These are phyloP conservation scores for Mallotus repandus DNA, from an alignment of 441 rosid genomes.

Conservation along the genomic window DNA sequence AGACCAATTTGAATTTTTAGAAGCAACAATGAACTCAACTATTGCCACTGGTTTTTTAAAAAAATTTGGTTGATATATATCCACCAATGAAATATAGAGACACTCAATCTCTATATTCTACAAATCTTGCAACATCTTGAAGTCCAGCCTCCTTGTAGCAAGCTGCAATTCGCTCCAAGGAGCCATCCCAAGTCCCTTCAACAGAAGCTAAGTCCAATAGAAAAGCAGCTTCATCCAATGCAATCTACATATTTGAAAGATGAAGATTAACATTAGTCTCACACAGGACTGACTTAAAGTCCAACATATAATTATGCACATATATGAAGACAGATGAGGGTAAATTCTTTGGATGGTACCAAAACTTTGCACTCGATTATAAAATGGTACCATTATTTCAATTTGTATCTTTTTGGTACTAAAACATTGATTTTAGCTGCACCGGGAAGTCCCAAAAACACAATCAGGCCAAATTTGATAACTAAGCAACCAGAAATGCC, in stretches of 20 bases:
- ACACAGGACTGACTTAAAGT: not conserved
- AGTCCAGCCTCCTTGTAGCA: constrained; percentile 81
- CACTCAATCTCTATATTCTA: constrained; percentile 53
- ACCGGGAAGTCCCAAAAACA: too few species aligned
- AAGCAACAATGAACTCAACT: constrained; percentile 3
- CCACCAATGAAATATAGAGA: not conserved
- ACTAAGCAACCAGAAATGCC: too few species aligned
- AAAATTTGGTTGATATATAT: not conserved
- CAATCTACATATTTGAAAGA: constrained; percentile 46
- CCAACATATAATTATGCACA: not conserved
- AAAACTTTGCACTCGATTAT: too few species aligned
- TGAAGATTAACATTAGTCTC: not conserved
- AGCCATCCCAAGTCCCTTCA: constrained; percentile 77
- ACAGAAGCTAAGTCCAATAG: constrained; percentile 82
- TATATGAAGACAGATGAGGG: not conserved
- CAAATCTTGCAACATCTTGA: constrained; percentile 51
- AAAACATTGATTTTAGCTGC: too few species aligned
- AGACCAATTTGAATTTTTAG: not conserved
- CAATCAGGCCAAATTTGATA: too few species aligned
- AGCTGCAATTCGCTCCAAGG: constrained; percentile 49
- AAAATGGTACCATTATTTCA: too few species aligned
- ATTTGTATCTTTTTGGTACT: too few species aligned
- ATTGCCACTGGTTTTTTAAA: not conserved
- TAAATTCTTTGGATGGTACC: too few species aligned
- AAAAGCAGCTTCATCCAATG: constrained; percentile 77